Conservation (phyloP, 257 asterid species). For the Osmanthus fragrans region DNA sequence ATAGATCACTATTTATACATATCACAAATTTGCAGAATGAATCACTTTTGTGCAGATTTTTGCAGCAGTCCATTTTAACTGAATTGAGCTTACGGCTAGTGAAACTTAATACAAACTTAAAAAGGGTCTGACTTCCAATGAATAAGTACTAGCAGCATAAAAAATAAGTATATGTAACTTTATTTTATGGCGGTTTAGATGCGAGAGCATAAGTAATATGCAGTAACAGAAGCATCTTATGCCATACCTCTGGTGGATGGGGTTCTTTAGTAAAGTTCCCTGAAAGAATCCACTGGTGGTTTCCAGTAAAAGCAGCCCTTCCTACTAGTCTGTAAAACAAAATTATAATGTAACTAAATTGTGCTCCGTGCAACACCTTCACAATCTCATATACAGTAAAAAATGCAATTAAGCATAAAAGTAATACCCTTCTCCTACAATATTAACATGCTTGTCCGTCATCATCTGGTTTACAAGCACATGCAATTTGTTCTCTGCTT, state of each 20-base stretch:
- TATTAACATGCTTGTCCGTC: slow-evolving; percentile 59
- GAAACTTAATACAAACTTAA: background rate
- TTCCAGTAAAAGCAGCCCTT: slow-evolving; percentile 66
- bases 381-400: slow-evolving; percentile 6
- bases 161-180: background rate
- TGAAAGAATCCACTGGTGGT: slow-evolving; percentile 59
- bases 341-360: background rate
- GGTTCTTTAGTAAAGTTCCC: slow-evolving; percentile 41
- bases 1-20: background rate
- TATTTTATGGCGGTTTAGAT: background rate
- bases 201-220: background rate
- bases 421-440: slow-evolving; percentile 72
- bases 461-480: slow-evolving; percentile 68
- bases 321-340: slow-evolving; percentile 59
- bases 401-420: background rate
- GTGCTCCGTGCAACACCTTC: background rate
- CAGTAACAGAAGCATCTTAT: background rate
- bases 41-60: background rate
- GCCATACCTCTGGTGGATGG: slow-evolving; percentile 62
- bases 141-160: background rate
- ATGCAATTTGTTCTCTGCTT: slow-evolving; percentile 44
- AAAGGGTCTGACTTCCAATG: background rate
- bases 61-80: slow-evolving; percentile 4
- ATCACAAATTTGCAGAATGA: background rate
- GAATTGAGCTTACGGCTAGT: background rate